Evolutionary conservation across 768 basidiomycete genomes (phyloP).

Genomic region (Hygrophorus russula): DNA sequence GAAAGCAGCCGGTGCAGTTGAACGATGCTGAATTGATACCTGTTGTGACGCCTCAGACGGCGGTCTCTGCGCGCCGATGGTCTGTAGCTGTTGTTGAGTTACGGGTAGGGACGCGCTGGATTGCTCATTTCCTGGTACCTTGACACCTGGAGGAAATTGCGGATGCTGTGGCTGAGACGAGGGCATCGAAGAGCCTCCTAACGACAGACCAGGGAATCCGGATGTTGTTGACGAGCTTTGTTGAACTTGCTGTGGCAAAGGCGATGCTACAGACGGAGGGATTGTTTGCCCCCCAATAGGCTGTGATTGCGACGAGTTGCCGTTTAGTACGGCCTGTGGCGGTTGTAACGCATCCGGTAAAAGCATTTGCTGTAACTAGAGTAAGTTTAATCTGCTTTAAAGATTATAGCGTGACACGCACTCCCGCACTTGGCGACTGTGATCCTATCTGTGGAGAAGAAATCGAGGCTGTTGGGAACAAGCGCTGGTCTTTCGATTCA

Average conservation of each 20-base stretch:
- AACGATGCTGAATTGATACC: conserved; percentile 26
- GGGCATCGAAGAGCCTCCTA: conserved; percentile 15
- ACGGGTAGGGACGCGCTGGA: conserved; percentile 18
- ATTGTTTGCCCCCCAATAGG: conserved; percentile 14
- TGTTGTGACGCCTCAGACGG: conserved; percentile 38
- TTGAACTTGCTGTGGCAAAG: conserved; percentile 38
- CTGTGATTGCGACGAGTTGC: conserved; percentile 17
- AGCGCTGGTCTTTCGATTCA: neutral
- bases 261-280: conserved; percentile 31
- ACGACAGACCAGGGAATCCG: conserved; percentile 8
- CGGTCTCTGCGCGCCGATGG: conserved; percentile 37
- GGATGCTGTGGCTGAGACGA: conserved; percentile 21
- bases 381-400: neutral
- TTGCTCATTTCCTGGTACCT: conserved; percentile 28
- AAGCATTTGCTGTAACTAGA: neutral
- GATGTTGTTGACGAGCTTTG: conserved; percentile 14
- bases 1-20: conserved; percentile 39
- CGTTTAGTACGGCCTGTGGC: conserved; percentile 31
- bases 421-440: conserved; percentile 30
- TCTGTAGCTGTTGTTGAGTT: conserved; percentile 11
- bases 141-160: conserved; percentile 64
- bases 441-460: conserved; percentile 31
- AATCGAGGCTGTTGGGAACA: conserved; percentile 25
- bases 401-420: conserved; percentile 17
- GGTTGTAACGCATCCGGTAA: conserved; percentile 19